Base-by-base conservation (phyloP, 371 early-diverging fungal genomes). In the Thermomucor indicae-seudaticae region DNA sequence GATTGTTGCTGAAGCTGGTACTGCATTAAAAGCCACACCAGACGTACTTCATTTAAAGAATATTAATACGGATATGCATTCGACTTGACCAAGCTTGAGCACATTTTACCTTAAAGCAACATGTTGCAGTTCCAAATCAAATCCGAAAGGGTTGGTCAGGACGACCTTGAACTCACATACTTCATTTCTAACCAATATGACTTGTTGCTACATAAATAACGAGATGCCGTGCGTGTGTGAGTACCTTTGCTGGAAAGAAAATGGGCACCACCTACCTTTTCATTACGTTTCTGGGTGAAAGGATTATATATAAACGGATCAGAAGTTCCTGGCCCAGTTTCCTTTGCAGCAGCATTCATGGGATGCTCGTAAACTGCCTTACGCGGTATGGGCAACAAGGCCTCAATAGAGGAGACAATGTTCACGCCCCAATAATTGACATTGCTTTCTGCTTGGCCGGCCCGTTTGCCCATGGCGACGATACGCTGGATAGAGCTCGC, bases 241-340 rank as follows among this genome's bases (percentile, higher is more conserved):
- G 14, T 42, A 11, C n/a, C 34, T 34, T 11, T 16, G 11, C 20
- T 11, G 11, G 14, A 14, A 30, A 47, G 17, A 12, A 35, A n/a
- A 6, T 23, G 22, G 12, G 37, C 11, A 47, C 10, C 23, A 23
- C n/a, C 49, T 60, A 67, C 74, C 55, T 73, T 65, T 49, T 55
- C 59, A 12, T 53, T 55, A n/a, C 60, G 70, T 47, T 79, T 77
- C 37, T 78, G 71, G 14, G 82, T 79, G 62, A 79, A 87, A 4
- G 89, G 88, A 57, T 87, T 88, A 65, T 89, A 88, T 19, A 91
- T 80, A 57, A 91, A 91, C 1, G 86, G 84, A 50, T 84, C 81
- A 16, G 56, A 43, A 11, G 44, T 49, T 6, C 53, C 57, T 30
- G 58, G 57, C 17, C 65, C 43, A 12, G 51, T 38, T 4, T 41